These are phyloP conservation scores for Trametes villosa DNA, from an alignment of 768 basidiomycete species.

Conservation along the genomic window DNA sequence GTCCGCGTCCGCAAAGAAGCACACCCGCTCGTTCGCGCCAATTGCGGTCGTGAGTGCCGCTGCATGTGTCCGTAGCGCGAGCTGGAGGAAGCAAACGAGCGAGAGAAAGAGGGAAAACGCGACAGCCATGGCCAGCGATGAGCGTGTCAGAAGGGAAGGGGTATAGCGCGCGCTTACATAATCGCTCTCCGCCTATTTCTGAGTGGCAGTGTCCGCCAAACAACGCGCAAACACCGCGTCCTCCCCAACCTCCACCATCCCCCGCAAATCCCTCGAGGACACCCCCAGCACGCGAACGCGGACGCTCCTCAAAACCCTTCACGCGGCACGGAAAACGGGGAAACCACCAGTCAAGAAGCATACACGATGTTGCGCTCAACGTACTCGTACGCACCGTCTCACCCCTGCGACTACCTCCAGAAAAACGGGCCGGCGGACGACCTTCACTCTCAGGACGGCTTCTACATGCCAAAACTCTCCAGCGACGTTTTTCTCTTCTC, in stretches of 20 bases:
- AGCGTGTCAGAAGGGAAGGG: conserved; percentile 20
- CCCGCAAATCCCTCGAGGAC: not conserved
- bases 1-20: conserved; percentile 97
- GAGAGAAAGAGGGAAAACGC: conserved; percentile 24
- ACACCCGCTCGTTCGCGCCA: conserved; percentile 78
- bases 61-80: conserved; percentile 38
- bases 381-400: conserved; percentile 4
- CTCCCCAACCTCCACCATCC: conserved; percentile 13
- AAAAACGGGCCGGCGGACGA: not conserved
- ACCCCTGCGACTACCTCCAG: not conserved
- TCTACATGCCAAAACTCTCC: conserved; percentile 3
- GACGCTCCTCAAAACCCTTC: not conserved
- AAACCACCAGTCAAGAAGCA: not conserved
- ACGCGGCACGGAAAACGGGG: not conserved
- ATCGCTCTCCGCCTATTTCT: conserved; percentile 11
- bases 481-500: conserved; percentile 23
- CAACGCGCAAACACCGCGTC: conserved; percentile 32
- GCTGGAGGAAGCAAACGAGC: conserved; percentile 24
- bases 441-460: conserved; percentile 1
- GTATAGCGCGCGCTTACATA: conserved; percentile 20
- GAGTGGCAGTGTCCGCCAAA: conserved; percentile 23
- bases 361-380: not conserved
- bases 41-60: conserved; percentile 83
- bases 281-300: too few species aligned
- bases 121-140: conserved; percentile 30